Base-by-base conservation (phyloP, 139 green algal genomes). In the Medakamo hakoo region DNA sequence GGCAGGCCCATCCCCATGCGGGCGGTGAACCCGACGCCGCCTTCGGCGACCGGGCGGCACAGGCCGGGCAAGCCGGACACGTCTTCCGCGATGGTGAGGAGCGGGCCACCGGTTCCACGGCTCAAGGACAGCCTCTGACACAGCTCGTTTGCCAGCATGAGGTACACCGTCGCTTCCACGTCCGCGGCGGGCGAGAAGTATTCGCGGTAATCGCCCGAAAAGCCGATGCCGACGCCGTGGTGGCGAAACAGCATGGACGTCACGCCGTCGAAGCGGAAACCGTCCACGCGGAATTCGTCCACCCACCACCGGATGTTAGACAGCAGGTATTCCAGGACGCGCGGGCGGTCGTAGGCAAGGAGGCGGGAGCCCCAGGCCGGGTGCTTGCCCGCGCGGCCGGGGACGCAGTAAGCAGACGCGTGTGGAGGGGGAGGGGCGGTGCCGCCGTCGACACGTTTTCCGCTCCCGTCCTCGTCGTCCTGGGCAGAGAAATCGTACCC, bases 171-270 rank as follows among this genome's bases (percentile, higher is more conserved):
- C 0, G 92, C 92, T 56, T 97, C 90, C 30, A 97, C 86, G 62
- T 98, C 86, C 55, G 88, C 95, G n/a, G 68, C 31, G 24, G 75
- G 66, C 55, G 26, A 62, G 40, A 66, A 69, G 67, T 70, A 73
- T 30, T 67, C 82, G 16, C 78, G 26, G 73, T 97, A 97, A 59
- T 80, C 49, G 5, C 90, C 90, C 4, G 67, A 73, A 75, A 96
- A 96, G 21, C 69, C 77, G 14, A 82, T 70, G 77, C 91, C 76
- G 65, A 96, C 87, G 68, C 90, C 90, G 71, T 96, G 90, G 77
- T 97, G 91, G 65, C 92, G 80, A 78, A 98, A 98, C 60, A 98
- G 79, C 92, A 98, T 98, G 60, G 76, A 90, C 2, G 90, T 96
- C 2, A 98, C 92, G 49, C 92, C 92, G 72, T 97, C 90, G 73